These are phyloP conservation scores for Pyrrhoderma noxium DNA, from an alignment of 1,284 basidiomycete genomes.

Conservation along the genomic window DNA sequence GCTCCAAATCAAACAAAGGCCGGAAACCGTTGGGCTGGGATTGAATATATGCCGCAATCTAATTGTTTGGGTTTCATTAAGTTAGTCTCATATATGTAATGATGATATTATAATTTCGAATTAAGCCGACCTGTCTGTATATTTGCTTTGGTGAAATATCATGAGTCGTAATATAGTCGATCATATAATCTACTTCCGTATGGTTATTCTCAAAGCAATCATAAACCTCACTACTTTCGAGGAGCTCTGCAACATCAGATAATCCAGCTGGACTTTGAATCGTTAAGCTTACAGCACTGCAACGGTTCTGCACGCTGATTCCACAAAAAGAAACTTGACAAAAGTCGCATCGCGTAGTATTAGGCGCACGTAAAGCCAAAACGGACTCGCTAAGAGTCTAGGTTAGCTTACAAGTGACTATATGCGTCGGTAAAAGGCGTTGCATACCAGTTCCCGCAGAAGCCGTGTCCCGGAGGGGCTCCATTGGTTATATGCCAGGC, in stretches of 20 bases:
- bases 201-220: conserved; percentile 69
- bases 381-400: conserved; percentile 50
- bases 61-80: conserved; percentile 7
- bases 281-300: conserved; percentile 47
- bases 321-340: conserved; percentile 74
- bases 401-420: conserved; percentile 1
- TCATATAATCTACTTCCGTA: conserved; percentile 70
- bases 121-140: conserved; percentile 63
- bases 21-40: conserved; percentile 54
- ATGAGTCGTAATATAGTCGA: conserved; percentile 62
- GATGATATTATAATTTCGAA: too few species aligned
- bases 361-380: conserved; percentile 58
- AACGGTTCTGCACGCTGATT: conserved; percentile 61
- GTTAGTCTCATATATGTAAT: conserved; percentile 3
- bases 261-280: conserved; percentile 64
- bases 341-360: conserved; percentile 71
- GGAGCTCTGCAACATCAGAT: conserved; percentile 57
- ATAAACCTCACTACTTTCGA: conserved; percentile 65
- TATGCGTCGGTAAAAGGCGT: background rate
- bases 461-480: conserved; percentile 61
- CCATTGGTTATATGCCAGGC: conserved; percentile 71
- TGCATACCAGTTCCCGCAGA: conserved; percentile 68
- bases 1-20: conserved; percentile 55
- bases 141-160: conserved; percentile 57
- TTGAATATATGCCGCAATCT: conserved; percentile 58